These are phyloP conservation scores for Penicillium nordicum DNA, from an alignment of 2,329 filamentous ascomycete genomes.

Conservation along the genomic window DNA sequence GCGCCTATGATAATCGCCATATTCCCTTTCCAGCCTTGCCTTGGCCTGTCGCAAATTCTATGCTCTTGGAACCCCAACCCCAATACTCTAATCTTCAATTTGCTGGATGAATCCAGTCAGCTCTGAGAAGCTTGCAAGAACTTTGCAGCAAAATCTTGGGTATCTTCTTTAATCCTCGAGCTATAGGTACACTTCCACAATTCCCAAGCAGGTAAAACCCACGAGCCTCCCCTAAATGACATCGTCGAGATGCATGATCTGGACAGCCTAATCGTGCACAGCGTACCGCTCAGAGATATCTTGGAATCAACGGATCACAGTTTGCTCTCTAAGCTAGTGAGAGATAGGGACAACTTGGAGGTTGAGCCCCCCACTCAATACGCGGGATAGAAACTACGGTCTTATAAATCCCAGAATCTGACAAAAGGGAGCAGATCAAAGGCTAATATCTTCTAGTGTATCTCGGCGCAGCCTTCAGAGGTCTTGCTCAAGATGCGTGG, in stretches of 20 bases:
- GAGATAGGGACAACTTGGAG: background rate
- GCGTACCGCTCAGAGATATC: background rate
- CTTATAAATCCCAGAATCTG: background rate
- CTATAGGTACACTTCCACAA: background rate
- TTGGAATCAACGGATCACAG: background rate
- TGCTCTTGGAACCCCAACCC: background rate
- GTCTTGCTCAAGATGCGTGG: background rate
- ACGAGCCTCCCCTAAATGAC: background rate
- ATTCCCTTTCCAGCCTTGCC: background rate
- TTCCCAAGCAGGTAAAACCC: background rate
- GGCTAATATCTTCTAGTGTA: background rate
- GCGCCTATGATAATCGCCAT: background rate
- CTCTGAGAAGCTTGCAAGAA: background rate
- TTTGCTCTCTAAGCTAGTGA: background rate
- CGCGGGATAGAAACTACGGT: background rate
- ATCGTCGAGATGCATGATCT: background rate
- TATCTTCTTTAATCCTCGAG: background rate
- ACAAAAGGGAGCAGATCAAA: background rate
- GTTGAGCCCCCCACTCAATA: background rate
- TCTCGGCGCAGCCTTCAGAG: background rate
- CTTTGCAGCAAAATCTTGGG: background rate
- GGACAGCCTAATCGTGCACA: background rate
- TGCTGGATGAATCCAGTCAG: background rate
- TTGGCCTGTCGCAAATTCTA: background rate
- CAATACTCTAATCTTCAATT: background rate